A percentile compares a stretch with the other conserved stretches of the same genome.
These are phyloP conservation scores for Fusarium denticulatum DNA, from an alignment of 2,329 filamentous ascomycete species.

Conservation along the genomic window DNA sequence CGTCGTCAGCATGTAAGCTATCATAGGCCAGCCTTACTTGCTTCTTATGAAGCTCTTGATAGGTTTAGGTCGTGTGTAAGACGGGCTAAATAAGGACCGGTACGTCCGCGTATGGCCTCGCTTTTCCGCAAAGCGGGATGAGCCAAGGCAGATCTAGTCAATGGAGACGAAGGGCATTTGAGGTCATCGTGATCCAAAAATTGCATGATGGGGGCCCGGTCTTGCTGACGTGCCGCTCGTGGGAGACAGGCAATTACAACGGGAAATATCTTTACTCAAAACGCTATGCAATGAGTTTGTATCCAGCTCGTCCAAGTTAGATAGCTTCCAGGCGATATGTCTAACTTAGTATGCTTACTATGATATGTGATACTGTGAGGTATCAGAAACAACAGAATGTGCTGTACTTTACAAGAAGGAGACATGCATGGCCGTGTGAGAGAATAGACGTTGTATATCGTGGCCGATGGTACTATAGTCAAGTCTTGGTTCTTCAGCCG, in stretches of 20 bases:
- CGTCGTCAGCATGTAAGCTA: neutral
- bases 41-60: neutral
- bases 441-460: neutral
- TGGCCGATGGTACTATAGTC: neutral
- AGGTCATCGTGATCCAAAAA: neutral
- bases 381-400: neutral
- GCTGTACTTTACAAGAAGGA: neutral
- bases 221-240: neutral
- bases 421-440: neutral
- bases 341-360: neutral
- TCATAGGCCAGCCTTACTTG: neutral
- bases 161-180: neutral
- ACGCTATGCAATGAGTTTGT: neutral
- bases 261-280: neutral
- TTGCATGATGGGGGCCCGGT: no score
- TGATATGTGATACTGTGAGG: neutral
- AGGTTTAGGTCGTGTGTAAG: conserved; percentile 31
- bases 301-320: no score
- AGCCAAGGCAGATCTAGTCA: neutral
- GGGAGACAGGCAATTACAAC: neutral
- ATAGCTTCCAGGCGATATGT: no score
- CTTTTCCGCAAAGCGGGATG: conserved; percentile 1
- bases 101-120: neutral
- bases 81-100: conserved; percentile 39
- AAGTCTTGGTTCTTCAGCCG: neutral